Evolutionary conservation across 768 basidiomycete genomes (phyloP).

Genomic region (Leccinum rimulosum): DNA sequence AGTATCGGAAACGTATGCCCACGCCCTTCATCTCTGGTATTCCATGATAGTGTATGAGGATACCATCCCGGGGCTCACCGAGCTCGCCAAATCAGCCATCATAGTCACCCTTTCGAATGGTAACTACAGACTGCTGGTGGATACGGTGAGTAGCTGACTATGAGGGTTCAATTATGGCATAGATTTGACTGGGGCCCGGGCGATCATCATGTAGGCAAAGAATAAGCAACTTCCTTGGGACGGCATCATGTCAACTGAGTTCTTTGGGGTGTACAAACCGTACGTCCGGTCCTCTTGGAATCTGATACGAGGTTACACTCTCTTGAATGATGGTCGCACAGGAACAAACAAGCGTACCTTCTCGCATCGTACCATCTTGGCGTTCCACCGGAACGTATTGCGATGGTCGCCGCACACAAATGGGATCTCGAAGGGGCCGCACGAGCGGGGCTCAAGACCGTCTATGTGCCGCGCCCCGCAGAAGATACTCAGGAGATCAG

Average conservation of each 20-base stretch:
- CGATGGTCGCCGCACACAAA: conserved; percentile 66
- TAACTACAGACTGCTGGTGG: conserved; percentile 55
- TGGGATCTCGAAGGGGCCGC: conserved; percentile 56
- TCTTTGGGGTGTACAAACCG: conserved; percentile 67
- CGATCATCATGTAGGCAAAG: conserved; percentile 45
- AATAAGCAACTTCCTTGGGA: conserved; percentile 64
- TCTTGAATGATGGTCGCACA: not conserved
- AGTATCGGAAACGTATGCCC: not conserved
- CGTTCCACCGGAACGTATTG: conserved; percentile 43
- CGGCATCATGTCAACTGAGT: conserved; percentile 54
- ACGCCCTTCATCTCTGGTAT: conserved; percentile 9
- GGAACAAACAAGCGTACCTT: conserved; percentile 49
- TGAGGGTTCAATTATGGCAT: not conserved
- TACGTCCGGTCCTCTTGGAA: conserved; percentile 29
- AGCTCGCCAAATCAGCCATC: conserved; percentile 49
- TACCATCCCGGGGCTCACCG: conserved; percentile 43
- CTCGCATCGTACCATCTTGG: conserved; percentile 48
- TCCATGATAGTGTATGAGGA: conserved; percentile 55
- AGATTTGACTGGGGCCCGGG: not conserved
- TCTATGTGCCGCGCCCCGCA: conserved; percentile 53
- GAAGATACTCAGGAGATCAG: conserved; percentile 38
- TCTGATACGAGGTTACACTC: not conserved
- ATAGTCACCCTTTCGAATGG: conserved; percentile 63
- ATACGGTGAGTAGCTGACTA: conserved; percentile 44
- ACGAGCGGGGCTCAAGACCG: conserved; percentile 50